Base-by-base conservation (phyloP, 2,329 filamentous ascomycete genomes). In the Botrytis deweyae region DNA sequence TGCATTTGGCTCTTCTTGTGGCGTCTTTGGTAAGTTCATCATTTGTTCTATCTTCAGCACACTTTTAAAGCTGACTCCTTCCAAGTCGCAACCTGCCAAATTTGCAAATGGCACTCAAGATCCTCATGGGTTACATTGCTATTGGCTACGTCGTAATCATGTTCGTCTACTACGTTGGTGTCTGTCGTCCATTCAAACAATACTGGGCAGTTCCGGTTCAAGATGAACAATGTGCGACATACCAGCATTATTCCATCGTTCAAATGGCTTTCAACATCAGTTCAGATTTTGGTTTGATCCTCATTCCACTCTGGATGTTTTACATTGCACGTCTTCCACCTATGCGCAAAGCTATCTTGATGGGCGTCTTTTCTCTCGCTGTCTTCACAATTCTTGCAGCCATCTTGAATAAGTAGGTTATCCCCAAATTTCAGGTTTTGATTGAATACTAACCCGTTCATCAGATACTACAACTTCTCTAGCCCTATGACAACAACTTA, bases 181-280 rank as follows among this genome's bases (percentile, higher is more conserved):
- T 87, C 20, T 89, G 88, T 75, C 81, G 83, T 9, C 88, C 88
- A 0, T 88, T 89, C 73, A 79, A 73, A 52, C 83, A 87, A 62
- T 90, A 90, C 75, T 90, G 88, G 87, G 85, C 85, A 25, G 84
- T 90, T n/a, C 88, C 88, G 0, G 84, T 87, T 1, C 77, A 84
- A 1, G 73, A 72, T 29, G 49, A 69, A 33, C 66, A 69, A 58
- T 90, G 88, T 77, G 86, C 87, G 1, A 87, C 87, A 0, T 85
- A 87, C 5, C 83, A 85, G 36, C 83, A 88, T 76, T 89, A 89
- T 76, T 85, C 88, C 22, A 88, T 89, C 68, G 85, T 87, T 16
- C 88, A 90, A 74, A 85, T 87, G 22, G 82, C 84, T 4, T 85
- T 90, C 78, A 90, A 90, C 76, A 86, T 90, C 64, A 85, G 86